Evolutionary conservation across 768 basidiomycete genomes (phyloP), one percentile per base, ranked within the genome.

Genomic region (Suillus alpinus): DNA sequence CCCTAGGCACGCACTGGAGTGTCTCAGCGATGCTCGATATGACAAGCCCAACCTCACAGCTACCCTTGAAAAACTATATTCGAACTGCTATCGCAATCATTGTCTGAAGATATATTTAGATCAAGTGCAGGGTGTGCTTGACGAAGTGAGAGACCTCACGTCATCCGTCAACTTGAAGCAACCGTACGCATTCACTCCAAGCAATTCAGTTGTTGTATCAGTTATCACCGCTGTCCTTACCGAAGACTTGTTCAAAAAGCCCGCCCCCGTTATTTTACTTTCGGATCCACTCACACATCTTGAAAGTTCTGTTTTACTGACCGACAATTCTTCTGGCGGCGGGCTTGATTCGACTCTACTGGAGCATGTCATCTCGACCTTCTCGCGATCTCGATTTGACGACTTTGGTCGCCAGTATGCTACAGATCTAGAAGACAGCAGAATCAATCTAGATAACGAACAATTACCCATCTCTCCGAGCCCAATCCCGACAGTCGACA

Each of bases 51-150:
- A 2, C 5, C 32, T 67, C 16, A 31, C 9, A 8, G 8, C 41
- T 10, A 26, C 55, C 6, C 23, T 65, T 32, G 39, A 57, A 3
- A 3, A 18, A 9, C 7, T 62, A 12, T 67, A 66, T 36, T 32
- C 47, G 4, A 64, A 66, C 49, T 64, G 67, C 36, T 66, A 63
- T 57, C 62, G 43, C 32, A 66, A 67, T 29, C 32, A 47, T 29
- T 34, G 46, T 20, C 59, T 67, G 6, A 43, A 44, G 57, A 44
- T 58, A 31, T 61, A 68, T 46, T 29, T 66, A 4, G 23, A 44
- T 32, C 59, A 55, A 6, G 61, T 68, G 23, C 63, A 68, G 47
- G 31, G 44, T 3, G 34, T 68, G 16, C 47, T 67, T n/a, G 29
- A 59, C 36, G 43, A 14, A 39, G 18, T 8, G 8, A 43, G 41